These are phyloP conservation scores for Globomyces pollinis-pini DNA, from an alignment of 192 early-diverging fungal genomes.

Conservation along the genomic window DNA sequence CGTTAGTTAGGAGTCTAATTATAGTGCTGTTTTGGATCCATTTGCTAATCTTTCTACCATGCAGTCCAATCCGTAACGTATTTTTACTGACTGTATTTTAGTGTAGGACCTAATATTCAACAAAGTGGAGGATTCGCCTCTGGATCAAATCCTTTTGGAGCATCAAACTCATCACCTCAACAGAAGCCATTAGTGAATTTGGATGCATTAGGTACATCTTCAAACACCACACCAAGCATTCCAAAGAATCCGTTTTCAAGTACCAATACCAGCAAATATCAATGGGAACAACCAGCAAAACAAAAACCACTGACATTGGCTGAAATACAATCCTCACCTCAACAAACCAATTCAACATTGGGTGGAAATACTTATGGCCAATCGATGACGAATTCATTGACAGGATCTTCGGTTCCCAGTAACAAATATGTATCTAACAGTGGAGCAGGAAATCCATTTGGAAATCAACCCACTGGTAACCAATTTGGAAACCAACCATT, in stretches of 20 bases:
- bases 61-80: neutral
- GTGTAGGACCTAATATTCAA: neutral
- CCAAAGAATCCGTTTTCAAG: slow-evolving; percentile 14
- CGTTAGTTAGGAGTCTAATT: neutral
- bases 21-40: slow-evolving; percentile 1
- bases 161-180: slow-evolving; percentile 1
- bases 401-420: neutral
- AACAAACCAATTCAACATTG: neutral
- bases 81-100: no score
- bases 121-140: neutral
- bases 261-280: slow-evolving; percentile 2
- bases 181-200: slow-evolving; percentile 6
- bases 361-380: neutral
- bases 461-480: slow-evolving; percentile 5
- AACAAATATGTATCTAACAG: neutral
- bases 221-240: neutral
- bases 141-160: neutral
- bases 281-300: slow-evolving; percentile 1
- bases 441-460: neutral
- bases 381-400: neutral
- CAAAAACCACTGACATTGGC: slow-evolving; percentile 8
- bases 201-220: neutral
- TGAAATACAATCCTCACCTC: neutral
- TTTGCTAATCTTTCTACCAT: neutral
- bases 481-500: neutral